Conservation (phyloP, 2,329 filamentous ascomycete species). For the Ascochyta lentis region DNA sequence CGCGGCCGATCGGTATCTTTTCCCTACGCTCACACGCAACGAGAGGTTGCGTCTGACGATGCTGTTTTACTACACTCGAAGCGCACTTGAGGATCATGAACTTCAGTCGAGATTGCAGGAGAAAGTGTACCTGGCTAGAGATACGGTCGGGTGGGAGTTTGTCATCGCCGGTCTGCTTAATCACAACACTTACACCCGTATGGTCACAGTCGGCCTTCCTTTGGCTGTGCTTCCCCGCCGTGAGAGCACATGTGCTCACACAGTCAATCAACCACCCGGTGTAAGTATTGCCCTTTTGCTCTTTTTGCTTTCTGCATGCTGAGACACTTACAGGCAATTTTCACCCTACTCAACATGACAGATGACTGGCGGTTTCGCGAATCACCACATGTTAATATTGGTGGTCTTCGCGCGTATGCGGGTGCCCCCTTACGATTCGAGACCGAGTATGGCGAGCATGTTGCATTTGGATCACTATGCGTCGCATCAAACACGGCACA, state of each 20-base stretch:
- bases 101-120: conserved; percentile 53
- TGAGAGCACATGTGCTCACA: conserved; percentile 56
- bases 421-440: conserved; percentile 52
- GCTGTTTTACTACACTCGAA: conserved; percentile 55
- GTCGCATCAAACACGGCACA: conserved; percentile 49
- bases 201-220: conserved; percentile 53
- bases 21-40: conserved; percentile 45
- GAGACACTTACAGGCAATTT: conserved; percentile 41
- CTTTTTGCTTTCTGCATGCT: conserved; percentile 2
- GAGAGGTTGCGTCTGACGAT: conserved; percentile 49
- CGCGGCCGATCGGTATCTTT: conserved; percentile 41
- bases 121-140: conserved; percentile 51
- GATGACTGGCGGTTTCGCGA: conserved; percentile 55
- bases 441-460: conserved; percentile 49
- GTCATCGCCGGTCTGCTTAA: conserved; percentile 55
- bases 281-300: conserved; percentile 26
- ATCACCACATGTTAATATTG: conserved; percentile 51
- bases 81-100: conserved; percentile 50
- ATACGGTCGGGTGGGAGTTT: conserved; percentile 56
- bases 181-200: conserved; percentile 52
- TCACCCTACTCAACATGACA: conserved; percentile 52
- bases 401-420: conserved; percentile 52
- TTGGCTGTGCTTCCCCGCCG: conserved; percentile 54
- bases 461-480: conserved; percentile 54
- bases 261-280: conserved; percentile 46